These are phyloP conservation scores for Millerago galiae DNA, from an alignment of 805 yeast genomes.

Conservation along the genomic window DNA sequence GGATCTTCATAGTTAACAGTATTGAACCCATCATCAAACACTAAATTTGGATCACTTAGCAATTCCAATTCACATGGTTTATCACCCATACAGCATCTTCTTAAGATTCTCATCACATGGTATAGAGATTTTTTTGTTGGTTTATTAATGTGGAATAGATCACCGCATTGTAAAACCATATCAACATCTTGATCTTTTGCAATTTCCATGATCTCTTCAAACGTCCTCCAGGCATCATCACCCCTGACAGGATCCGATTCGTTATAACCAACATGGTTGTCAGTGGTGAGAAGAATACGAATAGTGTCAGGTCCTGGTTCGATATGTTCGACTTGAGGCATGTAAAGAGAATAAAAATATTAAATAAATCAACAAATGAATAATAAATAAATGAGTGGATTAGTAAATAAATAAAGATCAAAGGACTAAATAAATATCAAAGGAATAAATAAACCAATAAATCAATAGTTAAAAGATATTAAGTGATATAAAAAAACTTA, in stretches of 20 bases:
- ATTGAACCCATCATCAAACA: conserved; percentile 58
- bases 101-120: conserved; percentile 67
- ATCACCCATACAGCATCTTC: conserved; percentile 75
- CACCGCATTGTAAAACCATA: conserved; percentile 89
- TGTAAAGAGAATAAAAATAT: neutral
- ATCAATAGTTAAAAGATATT: too few species aligned
- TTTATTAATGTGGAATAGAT: conserved; percentile 82
- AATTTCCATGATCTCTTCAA: conserved; percentile 71
- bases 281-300: conserved; percentile 79
- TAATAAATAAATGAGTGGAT: neutral
- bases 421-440: neutral
- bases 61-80: conserved; percentile 81
- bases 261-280: conserved; percentile 91
- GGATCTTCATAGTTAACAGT: conserved; percentile 87
- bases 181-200: conserved; percentile 74
- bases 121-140: conserved; percentile 84
- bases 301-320: conserved; percentile 61
- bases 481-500: too few species aligned
- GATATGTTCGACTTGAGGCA: conserved; percentile 32
- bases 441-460: neutral
- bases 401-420: too few species aligned
- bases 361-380: too few species aligned
- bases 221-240: conserved; percentile 82
- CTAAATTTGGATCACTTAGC: conserved; percentile 67
- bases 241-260: conserved; percentile 89